These are phyloP conservation scores for Hirschioporus abietinus DNA, from an alignment of 768 basidiomycete genomes.

Conservation along the genomic window DNA sequence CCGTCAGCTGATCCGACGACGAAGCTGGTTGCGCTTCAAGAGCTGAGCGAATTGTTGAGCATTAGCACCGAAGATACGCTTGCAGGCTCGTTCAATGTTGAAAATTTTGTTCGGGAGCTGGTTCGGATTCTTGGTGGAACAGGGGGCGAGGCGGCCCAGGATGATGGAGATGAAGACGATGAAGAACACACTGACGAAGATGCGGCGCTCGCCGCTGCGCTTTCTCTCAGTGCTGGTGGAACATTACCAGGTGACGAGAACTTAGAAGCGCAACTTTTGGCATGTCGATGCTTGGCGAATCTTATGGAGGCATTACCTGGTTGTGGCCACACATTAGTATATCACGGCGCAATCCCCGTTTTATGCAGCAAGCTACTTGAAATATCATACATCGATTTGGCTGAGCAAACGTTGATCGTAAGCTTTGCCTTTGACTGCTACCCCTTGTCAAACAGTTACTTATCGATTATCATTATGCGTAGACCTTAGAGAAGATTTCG, in stretches of 20 bases:
- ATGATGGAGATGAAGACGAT: conserved; percentile 55
- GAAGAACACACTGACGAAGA: conserved; percentile 62
- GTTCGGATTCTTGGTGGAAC: conserved; percentile 86
- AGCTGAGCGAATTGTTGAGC: conserved; percentile 89
- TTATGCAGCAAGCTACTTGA: conserved; percentile 96
- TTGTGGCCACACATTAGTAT: conserved; percentile 94
- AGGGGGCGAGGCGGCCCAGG: conserved; percentile 65
- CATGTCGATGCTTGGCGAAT: conserved; percentile 95
- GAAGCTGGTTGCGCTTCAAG: conserved; percentile 85
- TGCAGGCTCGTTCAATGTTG: conserved; percentile 92
- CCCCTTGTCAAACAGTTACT: conserved; percentile 12
- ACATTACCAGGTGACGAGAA: conserved; percentile 76
- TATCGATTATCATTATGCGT: conserved; percentile 17
- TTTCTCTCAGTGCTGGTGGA: conserved; percentile 74
- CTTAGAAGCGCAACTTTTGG: conserved; percentile 90
- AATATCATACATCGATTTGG: conserved; percentile 96
- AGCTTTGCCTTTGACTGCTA: conserved; percentile 30
- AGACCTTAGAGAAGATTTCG: conserved; percentile 98
- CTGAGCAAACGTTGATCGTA: conserved; percentile 96
- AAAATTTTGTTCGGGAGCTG: conserved; percentile 86
- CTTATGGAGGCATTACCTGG: conserved; percentile 99
- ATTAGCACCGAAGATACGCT: conserved; percentile 98
- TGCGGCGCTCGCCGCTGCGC: conserved; percentile 80
- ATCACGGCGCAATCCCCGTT: conserved; percentile 97
- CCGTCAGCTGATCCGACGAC: conserved; percentile 77